Base-by-base conservation (phyloP, 352 stramenopile species). In the Pythium insidiosum region DNA sequence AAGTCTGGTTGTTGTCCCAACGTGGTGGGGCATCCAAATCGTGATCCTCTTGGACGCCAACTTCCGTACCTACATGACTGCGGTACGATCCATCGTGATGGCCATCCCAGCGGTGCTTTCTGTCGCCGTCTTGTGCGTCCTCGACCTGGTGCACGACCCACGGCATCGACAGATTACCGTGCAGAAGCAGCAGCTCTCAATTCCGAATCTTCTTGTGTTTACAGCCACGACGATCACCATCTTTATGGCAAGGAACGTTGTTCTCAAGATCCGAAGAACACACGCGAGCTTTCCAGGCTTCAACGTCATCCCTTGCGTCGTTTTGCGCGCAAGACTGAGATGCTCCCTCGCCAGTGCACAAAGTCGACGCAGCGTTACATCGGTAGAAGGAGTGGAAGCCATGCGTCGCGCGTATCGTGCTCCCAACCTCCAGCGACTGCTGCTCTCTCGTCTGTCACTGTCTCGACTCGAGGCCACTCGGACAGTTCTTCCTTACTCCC, bases 21-120 rank as follows among this genome's bases (percentile, higher is more conserved):
- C 52, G 19, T 60, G 50, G 44, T 22, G 57, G 12, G 53, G 47
- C 23, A 54, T 52, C 4, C 56, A 64, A 19, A 50, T 24, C 21
- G 35, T 43, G 24, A 58, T 67, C 11, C 44, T 44, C 7, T 58
- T 70, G 7, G 61, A 70, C 30, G 61, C 53, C 16, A 67, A 66
- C 20, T 58, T 66, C 20, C 47, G 57, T n/a, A 66, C 52, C 13
- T 57, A 46, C 28, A 38, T 26, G 6, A 49, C 56, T 0, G 50
- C 50, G 7, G 47, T 38, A 6, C 53, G 50, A 6, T 62, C 52
- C 5, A 66, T 58, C 28, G 15, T 61, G 1, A 47, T 65, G 23
- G 54, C 50, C 1, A 46, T 58, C 1, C 60, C 59, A 5, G 59
- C 59, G 1, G 54, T 69, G 47, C 13, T 61, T 0, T 43, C 47